Percentiles rank a stretch among this genome's conserved stretches.
phyloP scores from a whole-genome alignment of 2,329 filamentous ascomycete species.

The Diaporthe helianthi region DNA sequence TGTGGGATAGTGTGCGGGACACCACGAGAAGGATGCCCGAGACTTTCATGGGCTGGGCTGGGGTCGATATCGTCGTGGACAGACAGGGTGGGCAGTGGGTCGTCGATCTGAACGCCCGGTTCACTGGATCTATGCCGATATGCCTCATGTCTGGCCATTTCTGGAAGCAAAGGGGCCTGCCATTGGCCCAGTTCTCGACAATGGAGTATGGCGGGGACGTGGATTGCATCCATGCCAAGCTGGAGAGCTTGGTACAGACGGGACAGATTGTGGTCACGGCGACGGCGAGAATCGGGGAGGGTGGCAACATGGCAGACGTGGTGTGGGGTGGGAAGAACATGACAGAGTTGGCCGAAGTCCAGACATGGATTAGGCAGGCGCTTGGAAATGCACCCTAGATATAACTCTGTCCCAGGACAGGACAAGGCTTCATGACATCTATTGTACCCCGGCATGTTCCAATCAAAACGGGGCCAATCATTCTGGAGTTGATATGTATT shows the following conservation, averaged over 20 bases:
- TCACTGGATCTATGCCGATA: constrained; percentile 40
- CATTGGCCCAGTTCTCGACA: constrained; percentile 37
- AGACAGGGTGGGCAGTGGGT: constrained; percentile 36
- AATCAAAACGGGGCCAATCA: neutral
- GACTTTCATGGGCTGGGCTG: constrained; percentile 38
- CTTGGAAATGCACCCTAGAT: constrained; percentile 28
- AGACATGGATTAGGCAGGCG: constrained; percentile 29
- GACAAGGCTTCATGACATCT: neutral
- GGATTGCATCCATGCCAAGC: constrained; percentile 36
- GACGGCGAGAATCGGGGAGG: constrained; percentile 35
- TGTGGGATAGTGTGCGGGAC: constrained; percentile 37
- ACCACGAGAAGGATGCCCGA: constrained; percentile 35
- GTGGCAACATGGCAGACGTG: constrained; percentile 38
- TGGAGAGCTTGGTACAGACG: constrained; percentile 30
- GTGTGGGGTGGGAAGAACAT: constrained; percentile 37
- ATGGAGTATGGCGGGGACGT: constrained; percentile 35
- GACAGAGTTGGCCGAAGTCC: constrained; percentile 32
- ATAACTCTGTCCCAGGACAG: neutral
- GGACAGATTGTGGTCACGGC: constrained; percentile 37
- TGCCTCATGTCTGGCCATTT: constrained; percentile 39
- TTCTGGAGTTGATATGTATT: neutral
- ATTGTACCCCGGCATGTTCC: neutral
- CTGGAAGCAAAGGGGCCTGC: constrained; percentile 35
- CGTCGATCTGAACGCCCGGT: constrained; percentile 39
- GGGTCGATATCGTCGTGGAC: constrained; percentile 38